Evolutionary conservation across 805 yeast species (phyloP).

Genomic region (Kazachstania bromeliacearum): DNA sequence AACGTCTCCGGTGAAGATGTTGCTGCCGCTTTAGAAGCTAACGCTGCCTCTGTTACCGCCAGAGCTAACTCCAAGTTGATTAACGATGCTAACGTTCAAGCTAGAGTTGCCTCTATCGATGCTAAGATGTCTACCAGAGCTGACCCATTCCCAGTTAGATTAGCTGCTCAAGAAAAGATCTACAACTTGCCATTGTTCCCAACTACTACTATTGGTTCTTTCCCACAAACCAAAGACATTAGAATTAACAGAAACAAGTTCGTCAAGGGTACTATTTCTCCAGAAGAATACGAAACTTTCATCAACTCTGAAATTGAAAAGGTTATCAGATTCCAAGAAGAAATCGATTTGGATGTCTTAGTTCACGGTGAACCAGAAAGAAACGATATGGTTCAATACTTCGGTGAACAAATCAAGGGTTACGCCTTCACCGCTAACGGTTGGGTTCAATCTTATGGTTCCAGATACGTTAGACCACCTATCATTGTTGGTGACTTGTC

Average conservation of each 20-base stretch:
- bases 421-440: slow-evolving; percentile 98
- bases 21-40: slow-evolving; percentile 66
- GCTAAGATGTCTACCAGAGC: slow-evolving; percentile 74
- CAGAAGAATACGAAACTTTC: slow-evolving; percentile 92
- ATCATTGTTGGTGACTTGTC: slow-evolving; percentile 98
- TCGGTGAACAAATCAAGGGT: slow-evolving; percentile 98
- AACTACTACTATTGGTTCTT: slow-evolving; percentile 99
- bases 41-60: slow-evolving; percentile 75
- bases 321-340: slow-evolving; percentile 98
- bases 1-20: slow-evolving; percentile 79
- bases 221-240: slow-evolving; percentile 99
- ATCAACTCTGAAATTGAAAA: slow-evolving; percentile 93
- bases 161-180: slow-evolving; percentile 73
- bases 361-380: slow-evolving; percentile 99
- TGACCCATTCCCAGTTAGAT: slow-evolving; percentile 78
- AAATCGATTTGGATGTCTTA: slow-evolving; percentile 92
- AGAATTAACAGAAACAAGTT: slow-evolving; percentile 97
- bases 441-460: slow-evolving; percentile 99
- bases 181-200: slow-evolving; percentile 98
- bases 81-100: slow-evolving; percentile 82
- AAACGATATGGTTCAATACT: slow-evolving; percentile 99
- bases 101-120: slow-evolving; percentile 71
- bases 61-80: slow-evolving; percentile 84
- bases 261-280: slow-evolving; percentile 91
- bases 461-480: slow-evolving; percentile 99